Evolutionary conservation across 2,329 filamentous ascomycete genomes (phyloP), one percentile per base, ranked within the genome.

Genomic region (Trichoderma lentiforme): DNA sequence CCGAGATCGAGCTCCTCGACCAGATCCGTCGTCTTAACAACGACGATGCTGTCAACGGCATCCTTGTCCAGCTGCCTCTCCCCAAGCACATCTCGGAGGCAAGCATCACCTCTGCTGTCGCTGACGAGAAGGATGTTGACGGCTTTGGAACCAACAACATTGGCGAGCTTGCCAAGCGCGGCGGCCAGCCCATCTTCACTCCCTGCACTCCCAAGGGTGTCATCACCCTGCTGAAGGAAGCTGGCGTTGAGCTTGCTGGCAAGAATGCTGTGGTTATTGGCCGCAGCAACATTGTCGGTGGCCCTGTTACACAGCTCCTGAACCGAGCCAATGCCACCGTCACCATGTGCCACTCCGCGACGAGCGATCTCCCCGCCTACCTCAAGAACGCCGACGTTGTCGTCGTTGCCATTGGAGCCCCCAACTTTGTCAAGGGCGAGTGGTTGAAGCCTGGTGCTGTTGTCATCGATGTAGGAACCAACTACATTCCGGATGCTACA

Each of bases 141-240:
- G 96, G 96, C 67, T 99, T 99, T 79, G 95, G 96, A 71, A 92
- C 94, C 71, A 88, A 88, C 79, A 99, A 98, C 84, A 98, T 99
- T 80, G 96, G 96, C 75, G 95, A 98, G 85, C 88, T 99, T 77
- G 95, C 96, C 77, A 99, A 99, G 88, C 91, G 94, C 77, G 95
- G 96, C 65, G 96, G 96, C 58, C 89, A 89, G 75, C 96, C 96
- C 61, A 87, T 93, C 74, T 99, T 99, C 84, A 89, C 93, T 57
- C 96, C 96, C 61, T 99, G 96, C 87, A 99, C 96, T 2, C 96
- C 96, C 67, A 95, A 98, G 85, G 96, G 96, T 79, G 93, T 98
- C 79, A 98, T 99, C 95, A 92, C 93, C 56, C 87, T 99, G 76
- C 86, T 99, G 72, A 84, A 93, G 80, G 93, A 96, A 81, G 90